A percentile compares a stretch with the other conserved stretches of the same genome.
Conservation (phyloP, 2,329 filamentous ascomycete genomes). For the Fusarium denticulatum region DNA sequence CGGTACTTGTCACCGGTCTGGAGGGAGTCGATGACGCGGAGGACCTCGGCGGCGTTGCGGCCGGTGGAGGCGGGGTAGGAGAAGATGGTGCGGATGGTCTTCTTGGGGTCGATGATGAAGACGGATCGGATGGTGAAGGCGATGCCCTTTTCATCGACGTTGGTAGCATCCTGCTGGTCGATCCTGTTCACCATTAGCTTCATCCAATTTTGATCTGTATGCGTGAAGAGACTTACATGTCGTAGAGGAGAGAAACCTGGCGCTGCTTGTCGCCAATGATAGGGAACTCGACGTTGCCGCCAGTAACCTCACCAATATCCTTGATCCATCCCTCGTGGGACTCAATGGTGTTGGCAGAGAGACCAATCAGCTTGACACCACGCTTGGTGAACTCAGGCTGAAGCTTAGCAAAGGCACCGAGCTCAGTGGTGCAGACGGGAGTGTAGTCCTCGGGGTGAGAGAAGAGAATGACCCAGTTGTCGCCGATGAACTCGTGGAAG, state of each 20-base stretch:
- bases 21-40: conserved; percentile 81
- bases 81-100: conserved; percentile 92
- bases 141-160: conserved; percentile 83
- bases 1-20: conserved; percentile 89
- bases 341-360: conserved; percentile 85
- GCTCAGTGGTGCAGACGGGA: conserved; percentile 94
- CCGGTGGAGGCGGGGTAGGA: conserved; percentile 92
- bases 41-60: conserved; percentile 81
- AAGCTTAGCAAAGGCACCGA: conserved; percentile 91
- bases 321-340: conserved; percentile 91
- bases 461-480: conserved; percentile 85
- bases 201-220: no score
- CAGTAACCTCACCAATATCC: conserved; percentile 84
- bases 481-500: conserved; percentile 83
- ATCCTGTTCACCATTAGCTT: no score
- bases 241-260: conserved; percentile 79
- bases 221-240: conserved; percentile 77
- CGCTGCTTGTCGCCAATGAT: conserved; percentile 84
- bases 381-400: conserved; percentile 88
- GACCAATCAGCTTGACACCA: conserved; percentile 89
- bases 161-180: conserved; percentile 83
- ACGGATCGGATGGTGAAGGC: conserved; percentile 95
- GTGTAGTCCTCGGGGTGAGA: conserved; percentile 92
- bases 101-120: conserved; percentile 93
- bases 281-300: conserved; percentile 76